Base-by-base conservation (phyloP, 805 yeast genomes). In the Candida succiphila region DNA sequence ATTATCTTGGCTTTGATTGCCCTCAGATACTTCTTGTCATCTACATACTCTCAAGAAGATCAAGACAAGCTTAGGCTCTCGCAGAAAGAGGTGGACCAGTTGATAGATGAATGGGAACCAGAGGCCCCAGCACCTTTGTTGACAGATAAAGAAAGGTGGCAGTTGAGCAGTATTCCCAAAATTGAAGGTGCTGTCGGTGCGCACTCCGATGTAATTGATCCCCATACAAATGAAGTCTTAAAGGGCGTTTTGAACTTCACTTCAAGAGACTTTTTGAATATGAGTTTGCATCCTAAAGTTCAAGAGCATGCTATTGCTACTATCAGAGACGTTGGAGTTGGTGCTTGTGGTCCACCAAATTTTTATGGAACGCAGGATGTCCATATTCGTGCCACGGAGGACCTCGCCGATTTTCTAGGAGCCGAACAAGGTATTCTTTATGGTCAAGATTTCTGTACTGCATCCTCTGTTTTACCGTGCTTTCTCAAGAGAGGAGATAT, bases 291-390 rank as follows among this genome's bases (percentile, higher is more conserved):
- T 44, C 56, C 58, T 16, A 52, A 41, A 13, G 63, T 86, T 26
- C 61, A 62, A 33, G 54, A 63, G 16, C 69, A 64, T 10, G 86
- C 87, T 4, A 67, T 72, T 33, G 53, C 62, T 21, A 66, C 75
- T 17, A 75, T 92, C 39, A 63, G 65, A 30, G 65, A 66, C 37
- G 75, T 81, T 38, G 98, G 98, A 52, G 96, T 92, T 33, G 98
- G 98, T 42, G 89, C 96, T 1, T 92, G 98, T 65, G 96, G 97
- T 27, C 97, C 98, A 5, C 94, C 96, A 28, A 94, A 95, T 36
- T 92, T 92, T 49, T 92, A 88, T 56, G 98, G 98, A 40, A 82
- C 87, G 39, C 95, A 87, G 58, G 95, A 87, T 52, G 86, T 78
- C 29, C 98, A 92, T 52, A 78, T 76, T 35, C 69, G 79, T 46